Conservation (phyloP, 352 stramenopile genomes). For the Elongisporangium anandrum region DNA sequence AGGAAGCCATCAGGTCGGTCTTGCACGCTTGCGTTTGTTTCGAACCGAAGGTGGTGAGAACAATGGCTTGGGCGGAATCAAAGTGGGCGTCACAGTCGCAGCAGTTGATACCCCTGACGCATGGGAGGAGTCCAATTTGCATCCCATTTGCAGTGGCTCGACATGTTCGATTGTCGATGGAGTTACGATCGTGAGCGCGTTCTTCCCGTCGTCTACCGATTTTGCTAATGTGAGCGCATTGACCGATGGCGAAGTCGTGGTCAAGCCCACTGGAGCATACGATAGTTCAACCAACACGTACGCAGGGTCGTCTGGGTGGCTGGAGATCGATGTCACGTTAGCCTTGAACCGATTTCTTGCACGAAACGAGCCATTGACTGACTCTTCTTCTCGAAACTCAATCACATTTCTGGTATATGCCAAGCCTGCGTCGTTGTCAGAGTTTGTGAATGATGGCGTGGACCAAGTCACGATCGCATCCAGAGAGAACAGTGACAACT, state of each 20-base stretch:
- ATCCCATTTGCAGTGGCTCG: not conserved
- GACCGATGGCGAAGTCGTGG: not conserved
- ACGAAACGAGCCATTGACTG: not conserved
- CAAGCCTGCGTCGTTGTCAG: conserved; percentile 12
- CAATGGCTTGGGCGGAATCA: conserved; percentile 45
- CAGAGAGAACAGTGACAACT: conserved; percentile 31
- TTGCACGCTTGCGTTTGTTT: conserved; percentile 46
- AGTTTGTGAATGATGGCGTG: conserved; percentile 46
- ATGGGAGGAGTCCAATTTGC: not conserved
- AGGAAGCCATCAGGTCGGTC: conserved; percentile 47
- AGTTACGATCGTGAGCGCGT: not conserved
- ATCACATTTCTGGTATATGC: conserved; percentile 63
- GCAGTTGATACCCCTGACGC: not conserved
- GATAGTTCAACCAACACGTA: conserved; percentile 6
- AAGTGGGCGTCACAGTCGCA: conserved; percentile 28
- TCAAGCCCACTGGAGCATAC: not conserved
- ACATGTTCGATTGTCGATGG: not conserved
- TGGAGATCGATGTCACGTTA: conserved; percentile 68
- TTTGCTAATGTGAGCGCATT: not conserved
- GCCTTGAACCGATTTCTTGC: conserved; percentile 49
- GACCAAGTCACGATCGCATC: conserved; percentile 59
- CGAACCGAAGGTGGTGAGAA: conserved; percentile 62
- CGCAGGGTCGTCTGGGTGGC: conserved; percentile 28
- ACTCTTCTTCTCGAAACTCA: conserved; percentile 5
- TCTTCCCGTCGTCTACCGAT: not conserved